Evolutionary conservation across 225 moss, liverwort and hornwort species (phyloP).

Genomic region (Anthoceros angustus): DNA sequence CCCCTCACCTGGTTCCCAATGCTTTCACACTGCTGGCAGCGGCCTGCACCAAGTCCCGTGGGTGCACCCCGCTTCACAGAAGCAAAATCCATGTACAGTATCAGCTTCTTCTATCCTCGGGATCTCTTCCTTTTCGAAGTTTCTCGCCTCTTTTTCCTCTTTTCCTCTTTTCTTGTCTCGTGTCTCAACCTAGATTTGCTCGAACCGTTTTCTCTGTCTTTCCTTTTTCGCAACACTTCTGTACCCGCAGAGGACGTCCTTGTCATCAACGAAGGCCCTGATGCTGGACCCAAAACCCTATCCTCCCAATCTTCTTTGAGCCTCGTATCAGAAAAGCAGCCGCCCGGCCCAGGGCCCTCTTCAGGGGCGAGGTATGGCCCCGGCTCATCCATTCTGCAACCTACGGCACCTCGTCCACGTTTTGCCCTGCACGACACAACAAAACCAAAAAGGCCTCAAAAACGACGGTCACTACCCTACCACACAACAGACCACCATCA

Average conservation of each 20-base stretch:
- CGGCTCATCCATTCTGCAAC: slow-evolving; percentile 96
- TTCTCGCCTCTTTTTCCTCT: background rate
- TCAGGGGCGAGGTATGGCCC: slow-evolving; percentile 47
- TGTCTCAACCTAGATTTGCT: background rate
- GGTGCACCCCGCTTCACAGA: too few species aligned
- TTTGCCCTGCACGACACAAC: slow-evolving; percentile 38
- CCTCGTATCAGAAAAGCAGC: slow-evolving; percentile 22
- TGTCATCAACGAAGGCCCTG: slow-evolving; percentile 32
- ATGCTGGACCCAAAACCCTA: slow-evolving; percentile 37
- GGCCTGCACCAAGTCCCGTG: too few species aligned
- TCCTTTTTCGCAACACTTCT: slow-evolving; percentile 13
- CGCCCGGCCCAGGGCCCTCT: slow-evolving; percentile 5
- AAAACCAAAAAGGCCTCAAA: background rate
- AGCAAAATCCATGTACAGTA: too few species aligned
- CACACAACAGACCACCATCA: background rate
- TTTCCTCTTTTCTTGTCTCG: background rate
- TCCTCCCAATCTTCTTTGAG: slow-evolving; percentile 81
- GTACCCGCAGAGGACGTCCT: background rate
- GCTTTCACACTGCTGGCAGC: too few species aligned
- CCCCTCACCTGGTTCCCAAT: too few species aligned
- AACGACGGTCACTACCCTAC: background rate
- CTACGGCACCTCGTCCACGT: slow-evolving; percentile 84
- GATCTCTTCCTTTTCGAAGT: background rate
- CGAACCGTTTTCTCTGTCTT: slow-evolving; percentile 12
- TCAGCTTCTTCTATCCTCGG: too few species aligned